phyloP scores from a whole-genome alignment of 1,284 basidiomycete genomes.

The Irpex lacteus region DNA sequence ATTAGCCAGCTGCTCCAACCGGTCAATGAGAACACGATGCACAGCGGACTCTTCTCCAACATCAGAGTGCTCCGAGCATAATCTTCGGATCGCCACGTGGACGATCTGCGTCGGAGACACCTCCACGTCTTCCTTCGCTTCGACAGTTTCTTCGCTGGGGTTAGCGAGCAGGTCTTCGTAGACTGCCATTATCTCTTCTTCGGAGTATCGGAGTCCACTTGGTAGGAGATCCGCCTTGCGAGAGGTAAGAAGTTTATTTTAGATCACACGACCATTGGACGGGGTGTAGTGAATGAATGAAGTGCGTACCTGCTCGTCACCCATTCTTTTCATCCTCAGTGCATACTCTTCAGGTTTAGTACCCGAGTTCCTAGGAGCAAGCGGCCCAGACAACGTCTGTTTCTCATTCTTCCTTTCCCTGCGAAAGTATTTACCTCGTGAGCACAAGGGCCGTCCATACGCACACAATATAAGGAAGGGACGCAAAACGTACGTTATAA shows the following conservation, averaged over 20 bases:
- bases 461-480: neutral
- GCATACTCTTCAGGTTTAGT: neutral
- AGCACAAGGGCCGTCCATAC: too few species aligned
- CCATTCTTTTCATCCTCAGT: neutral
- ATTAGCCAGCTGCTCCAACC: neutral
- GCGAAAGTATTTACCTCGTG: neutral
- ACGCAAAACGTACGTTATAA: neutral
- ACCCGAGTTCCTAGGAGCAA: neutral
- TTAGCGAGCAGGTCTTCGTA: slow-evolving; percentile 54
- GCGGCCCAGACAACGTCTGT: neutral
- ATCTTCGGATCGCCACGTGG: neutral
- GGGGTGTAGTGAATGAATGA: neutral
- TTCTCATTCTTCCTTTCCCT: neutral
- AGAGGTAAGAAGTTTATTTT: neutral
- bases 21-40: neutral
- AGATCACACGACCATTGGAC: neutral
- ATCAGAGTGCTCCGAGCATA: neutral
- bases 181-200: slow-evolving; percentile 45
- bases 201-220: slow-evolving; percentile 33
- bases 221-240: neutral
- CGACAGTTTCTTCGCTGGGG: slow-evolving; percentile 30
- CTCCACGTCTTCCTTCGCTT: slow-evolving; percentile 13
- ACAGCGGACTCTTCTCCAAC: too few species aligned
- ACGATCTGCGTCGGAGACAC: neutral
- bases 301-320: neutral